Conservation (phyloP, 441 rosid genomes). For the Populus hybrid region DNA sequence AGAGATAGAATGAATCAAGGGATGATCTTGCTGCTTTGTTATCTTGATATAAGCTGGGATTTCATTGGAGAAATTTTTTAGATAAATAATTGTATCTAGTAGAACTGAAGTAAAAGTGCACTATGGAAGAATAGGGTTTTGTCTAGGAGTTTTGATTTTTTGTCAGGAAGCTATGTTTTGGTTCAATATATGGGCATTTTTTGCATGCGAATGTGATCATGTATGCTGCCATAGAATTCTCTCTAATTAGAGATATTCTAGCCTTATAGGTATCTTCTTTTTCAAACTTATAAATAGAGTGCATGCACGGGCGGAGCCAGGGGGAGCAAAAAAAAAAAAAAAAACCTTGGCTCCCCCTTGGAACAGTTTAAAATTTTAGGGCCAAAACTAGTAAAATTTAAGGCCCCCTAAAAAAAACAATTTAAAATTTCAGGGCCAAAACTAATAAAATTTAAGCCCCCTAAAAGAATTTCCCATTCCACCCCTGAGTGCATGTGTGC, state of each 20-base stretch:
- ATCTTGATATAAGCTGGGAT: not conserved
- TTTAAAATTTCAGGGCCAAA: too few species aligned
- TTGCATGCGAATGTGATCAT: not conserved
- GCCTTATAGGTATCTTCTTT: not conserved
- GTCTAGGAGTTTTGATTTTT: not conserved
- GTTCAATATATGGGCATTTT: not conserved
- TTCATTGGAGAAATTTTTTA: not conserved
- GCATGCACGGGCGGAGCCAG: not conserved
- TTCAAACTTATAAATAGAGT: not conserved
- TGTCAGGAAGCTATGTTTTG: not conserved
- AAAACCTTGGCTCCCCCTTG: not conserved
- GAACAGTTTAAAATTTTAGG: not conserved
- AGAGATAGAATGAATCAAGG: not conserved
- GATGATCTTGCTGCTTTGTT: not conserved
- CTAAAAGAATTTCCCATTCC: not conserved
- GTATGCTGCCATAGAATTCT: not conserved
- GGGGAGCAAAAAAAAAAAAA: not conserved
- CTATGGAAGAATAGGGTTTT: not conserved
- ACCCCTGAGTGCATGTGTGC: not conserved
- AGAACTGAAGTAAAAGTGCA: not conserved
- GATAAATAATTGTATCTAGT: too few species aligned
- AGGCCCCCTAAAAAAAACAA: too few species aligned
- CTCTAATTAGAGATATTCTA: not conserved
- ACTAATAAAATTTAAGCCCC: not conserved
- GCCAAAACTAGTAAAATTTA: too few species aligned